Evolutionary conservation across 2,329 filamentous ascomycete genomes (phyloP), one percentile per base, ranked within the genome.

Genomic region (Daldinia eschscholtzii): DNA sequence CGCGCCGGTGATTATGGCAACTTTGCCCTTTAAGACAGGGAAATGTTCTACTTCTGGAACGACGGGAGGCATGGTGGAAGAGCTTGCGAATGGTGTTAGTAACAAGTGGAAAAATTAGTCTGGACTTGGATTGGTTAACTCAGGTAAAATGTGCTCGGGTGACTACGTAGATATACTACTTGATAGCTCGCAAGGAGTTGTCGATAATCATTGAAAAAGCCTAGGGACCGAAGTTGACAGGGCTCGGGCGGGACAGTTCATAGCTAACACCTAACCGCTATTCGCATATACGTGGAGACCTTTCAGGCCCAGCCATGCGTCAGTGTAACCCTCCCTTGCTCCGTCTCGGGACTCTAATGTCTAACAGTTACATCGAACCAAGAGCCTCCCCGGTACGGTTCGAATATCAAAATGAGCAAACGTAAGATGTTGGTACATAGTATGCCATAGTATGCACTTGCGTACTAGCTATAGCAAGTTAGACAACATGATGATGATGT

Each of bases 1-100:
- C 15, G 65, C 77, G 9, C 76, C 77, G 0, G 76, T 78, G 4
- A 78, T 41, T 15, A 78, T 64, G 9, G 71, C 68, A 26, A 75
- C 71, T 35, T 74, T 72, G 28, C 68, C 68, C 67, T 70, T 67
- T 18, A 73, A 48, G 57, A 68, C 67, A n/a, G 66, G 68, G 39
- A 70, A 69, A 6, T 66, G 55, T 15, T 65, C 39, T 13, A 56
- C 64, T 56, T 61, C 60, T 41, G 57, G 4, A 44, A 70, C 67
- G 33, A 52, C 23, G 10, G 61, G 39, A 50, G 46, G 46, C 65
- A 72, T 72, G 9, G 37, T 67, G 50, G n/a, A 57, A 10, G 30
- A 13, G 1, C 13, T 35, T 37, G 20, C n/a, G 15, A 37, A 5
- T 50, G 30, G 6, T 15, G 26, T 30, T 50, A 7, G 26, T 18